Conservation (phyloP, 1,139 yeast genomes). For the Debaryomyces sp. region DNA sequence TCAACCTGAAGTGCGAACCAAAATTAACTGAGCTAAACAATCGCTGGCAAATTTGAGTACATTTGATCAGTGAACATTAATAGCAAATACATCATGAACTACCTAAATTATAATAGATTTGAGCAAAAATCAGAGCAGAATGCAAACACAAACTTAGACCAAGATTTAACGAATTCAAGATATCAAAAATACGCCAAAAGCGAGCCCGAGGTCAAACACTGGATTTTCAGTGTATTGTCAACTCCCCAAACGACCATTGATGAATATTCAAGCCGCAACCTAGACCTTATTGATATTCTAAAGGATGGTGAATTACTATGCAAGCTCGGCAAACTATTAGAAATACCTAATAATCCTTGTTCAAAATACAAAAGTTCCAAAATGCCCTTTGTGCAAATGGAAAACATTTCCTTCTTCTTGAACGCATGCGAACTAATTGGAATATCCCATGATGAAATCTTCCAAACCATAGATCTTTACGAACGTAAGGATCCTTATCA, state of each 20-base stretch:
- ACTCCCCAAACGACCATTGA: constrained; percentile 18
- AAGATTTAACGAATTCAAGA: constrained; percentile 54
- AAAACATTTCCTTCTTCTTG: constrained; percentile 76
- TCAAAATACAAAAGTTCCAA: constrained; percentile 59
- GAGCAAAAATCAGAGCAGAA: constrained; percentile 17
- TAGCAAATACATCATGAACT: background rate
- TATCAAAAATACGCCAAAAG: constrained; percentile 48
- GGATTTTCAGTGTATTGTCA: constrained; percentile 45
- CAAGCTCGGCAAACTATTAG: constrained; percentile 41
- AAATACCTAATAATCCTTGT: constrained; percentile 40
- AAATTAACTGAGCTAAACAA: background rate
- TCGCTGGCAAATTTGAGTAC: background rate
- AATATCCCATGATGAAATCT: constrained; percentile 80
- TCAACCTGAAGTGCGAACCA: background rate
- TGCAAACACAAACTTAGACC: constrained; percentile 56
- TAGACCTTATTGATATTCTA: constrained; percentile 52
- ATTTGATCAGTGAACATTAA: background rate
- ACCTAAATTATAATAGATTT: background rate
- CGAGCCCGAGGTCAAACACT: constrained; percentile 49
- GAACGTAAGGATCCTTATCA: constrained; percentile 79
- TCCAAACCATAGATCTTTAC: constrained; percentile 79
- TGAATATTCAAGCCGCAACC: constrained; percentile 15
- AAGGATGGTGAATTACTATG: constrained; percentile 73
- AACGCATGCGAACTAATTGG: constrained; percentile 62
- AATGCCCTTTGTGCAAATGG: constrained; percentile 90